Conservation (phyloP, 2,329 filamentous ascomycete genomes). For the Phialophora verrucosa region DNA sequence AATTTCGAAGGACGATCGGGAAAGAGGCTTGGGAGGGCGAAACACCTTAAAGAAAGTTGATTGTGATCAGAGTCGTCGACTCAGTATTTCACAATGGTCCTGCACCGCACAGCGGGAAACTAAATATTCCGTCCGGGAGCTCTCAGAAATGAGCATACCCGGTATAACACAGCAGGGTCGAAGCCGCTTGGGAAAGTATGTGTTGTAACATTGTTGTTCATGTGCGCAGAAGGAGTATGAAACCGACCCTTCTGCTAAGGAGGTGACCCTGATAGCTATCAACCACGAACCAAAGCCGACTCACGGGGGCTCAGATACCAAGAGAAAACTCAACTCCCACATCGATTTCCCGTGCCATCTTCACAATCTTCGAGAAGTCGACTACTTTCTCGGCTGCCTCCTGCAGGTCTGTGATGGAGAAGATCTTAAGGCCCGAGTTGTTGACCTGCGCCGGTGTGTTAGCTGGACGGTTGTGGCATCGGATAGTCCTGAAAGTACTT, state of each 20-base stretch:
- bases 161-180: constrained; percentile 8
- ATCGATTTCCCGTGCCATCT: constrained; percentile 97
- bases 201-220: constrained; percentile 17
- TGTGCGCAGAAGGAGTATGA: constrained; percentile 7
- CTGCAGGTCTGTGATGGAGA: constrained; percentile 98
- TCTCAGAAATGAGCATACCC: not conserved
- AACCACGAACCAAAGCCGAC: constrained; percentile 31
- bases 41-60: not conserved
- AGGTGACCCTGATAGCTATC: constrained; percentile 31
- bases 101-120: not conserved
- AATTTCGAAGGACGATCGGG: not conserved
- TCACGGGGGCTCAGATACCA: constrained; percentile 69
- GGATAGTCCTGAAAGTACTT: constrained; percentile 47
- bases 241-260: constrained; percentile 1
- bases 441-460: constrained; percentile 66
- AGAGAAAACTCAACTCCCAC: constrained; percentile 94
- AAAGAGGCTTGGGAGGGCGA: not conserved
- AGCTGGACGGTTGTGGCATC: constrained; percentile 1
- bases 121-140: not conserved
- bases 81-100: not conserved
- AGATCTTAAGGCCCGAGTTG: constrained; percentile 98
- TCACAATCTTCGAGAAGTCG: constrained; percentile 98
- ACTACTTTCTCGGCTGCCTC: constrained; percentile 97
- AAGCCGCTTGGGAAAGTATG: not conserved
- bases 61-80: not conserved